Evolutionary conservation across 2,329 filamentous ascomycete species (phyloP), one percentile per base, ranked within the genome.

Genomic region (Hypoxylon sp.): DNA sequence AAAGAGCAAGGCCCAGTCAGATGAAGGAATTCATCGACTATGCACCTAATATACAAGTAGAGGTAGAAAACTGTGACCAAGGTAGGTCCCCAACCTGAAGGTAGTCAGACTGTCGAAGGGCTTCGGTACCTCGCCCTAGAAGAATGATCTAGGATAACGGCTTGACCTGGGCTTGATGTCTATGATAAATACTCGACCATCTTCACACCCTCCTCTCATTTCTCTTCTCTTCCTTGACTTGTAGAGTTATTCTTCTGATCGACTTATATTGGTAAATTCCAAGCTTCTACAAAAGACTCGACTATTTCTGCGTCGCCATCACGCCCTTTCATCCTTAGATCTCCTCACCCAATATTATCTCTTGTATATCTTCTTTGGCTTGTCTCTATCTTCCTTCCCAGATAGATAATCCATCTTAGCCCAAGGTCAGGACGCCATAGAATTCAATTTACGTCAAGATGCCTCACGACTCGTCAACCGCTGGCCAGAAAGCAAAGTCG

Each of bases 1-100:
- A 61, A 64, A 64, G 35, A 11, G 46, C 42, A 60, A 2, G 33
- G 7, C 13, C 65, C 65, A 64, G 64, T 67, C 6, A 17, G 6
- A 46, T 6, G 20, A 54, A 44, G 25, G 0, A 17, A 2, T 22
- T 10, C 4, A 7, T 22, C 17, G 20, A 2, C 20, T 20, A 4
- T 11, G 31, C 7, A 17, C 20, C 20, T 2, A 20, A 20, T 20
- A 20, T 20, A 20, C 20, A 22, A 11, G 37, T 27, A n/a, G 11
- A 22, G 30, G 50, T 31, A 25, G 13, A 37, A 4, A n/a, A 6
- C 5, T 37, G 35, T n/a, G 13, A 14, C 35, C 35, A 37, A 11
- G 35, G 8, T 13, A n/a, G 14, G 13, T 37, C 7, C 17, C 42
- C 7, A 48, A 48, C 42, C 5, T 2, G 17, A 22, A 25, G 42